Conservation (phyloP, 208 protist genomes). For the Wallacemonas rigidus region DNA sequence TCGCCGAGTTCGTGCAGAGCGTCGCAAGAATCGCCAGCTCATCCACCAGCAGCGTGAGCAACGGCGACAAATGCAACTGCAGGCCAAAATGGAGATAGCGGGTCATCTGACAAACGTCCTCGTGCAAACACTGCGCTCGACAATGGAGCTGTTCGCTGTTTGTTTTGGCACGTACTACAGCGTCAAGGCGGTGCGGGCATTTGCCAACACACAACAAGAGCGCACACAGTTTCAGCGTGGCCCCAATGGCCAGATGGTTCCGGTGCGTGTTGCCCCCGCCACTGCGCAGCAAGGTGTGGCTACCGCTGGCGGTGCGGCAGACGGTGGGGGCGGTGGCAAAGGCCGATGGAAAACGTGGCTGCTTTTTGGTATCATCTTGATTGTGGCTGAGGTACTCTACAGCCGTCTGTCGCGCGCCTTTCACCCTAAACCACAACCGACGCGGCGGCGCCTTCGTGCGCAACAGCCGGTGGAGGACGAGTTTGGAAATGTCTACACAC, state of each 20-base stretch:
- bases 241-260: conserved; percentile 35
- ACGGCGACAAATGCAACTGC: conserved; percentile 64
- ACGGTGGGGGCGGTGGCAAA: conserved; percentile 12
- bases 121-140: conserved; percentile 75
- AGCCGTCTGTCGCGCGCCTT: conserved; percentile 28
- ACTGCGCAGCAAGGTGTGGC: conserved; percentile 16
- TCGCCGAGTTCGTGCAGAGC: conserved; percentile 60
- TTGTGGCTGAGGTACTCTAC: conserved; percentile 67
- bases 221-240: conserved; percentile 28
- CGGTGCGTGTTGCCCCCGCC: conserved; percentile 14
- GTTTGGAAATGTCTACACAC: conserved; percentile 48
- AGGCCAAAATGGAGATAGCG: conserved; percentile 74
- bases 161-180: conserved; percentile 90
- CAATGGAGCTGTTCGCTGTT: conserved; percentile 78
- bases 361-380: conserved; percentile 55
- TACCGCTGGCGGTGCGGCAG: conserved; percentile 10
- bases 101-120: conserved; percentile 80
- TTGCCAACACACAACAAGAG: conserved; percentile 53
- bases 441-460: conserved; percentile 19
- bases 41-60: conserved; percentile 68
- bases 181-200: conserved; percentile 73
- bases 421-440: conserved; percentile 11
- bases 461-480: conserved; percentile 28
- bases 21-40: conserved; percentile 60
- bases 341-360: conserved; percentile 58